Percentiles rank a stretch among this genome's conserved stretches.
These are phyloP conservation scores for Mortierella sp. DNA, from an alignment of 371 early-diverging fungal species.

Conservation along the genomic window DNA sequence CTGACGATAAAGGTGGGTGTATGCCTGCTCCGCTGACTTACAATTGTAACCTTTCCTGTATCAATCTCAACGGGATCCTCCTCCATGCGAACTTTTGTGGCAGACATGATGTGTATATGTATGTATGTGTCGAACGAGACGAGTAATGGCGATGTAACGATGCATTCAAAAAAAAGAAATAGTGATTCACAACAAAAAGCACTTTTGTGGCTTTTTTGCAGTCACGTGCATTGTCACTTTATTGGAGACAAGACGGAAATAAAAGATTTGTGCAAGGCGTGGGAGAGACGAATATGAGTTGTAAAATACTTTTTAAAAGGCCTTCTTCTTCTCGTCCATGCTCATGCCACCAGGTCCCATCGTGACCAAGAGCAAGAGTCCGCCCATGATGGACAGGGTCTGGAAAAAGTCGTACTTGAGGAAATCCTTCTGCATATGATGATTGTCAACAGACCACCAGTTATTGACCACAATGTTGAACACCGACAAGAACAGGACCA, in stretches of 20 bases:
- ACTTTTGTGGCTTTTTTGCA: too few relatives aligned
- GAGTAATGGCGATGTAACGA: not conserved
- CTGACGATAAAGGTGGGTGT: not conserved
- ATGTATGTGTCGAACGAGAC: not conserved
- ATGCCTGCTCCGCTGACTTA: constrained; percentile 35
- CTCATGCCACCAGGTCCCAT: constrained; percentile 93
- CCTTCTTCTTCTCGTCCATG: constrained; percentile 97
- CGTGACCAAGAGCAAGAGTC: constrained; percentile 91
- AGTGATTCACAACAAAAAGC: not conserved
- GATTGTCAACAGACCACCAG: constrained; percentile 94
- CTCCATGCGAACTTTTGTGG: constrained; percentile 32
- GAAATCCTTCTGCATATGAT: constrained; percentile 87
- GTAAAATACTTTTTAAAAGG: constrained; percentile 64
- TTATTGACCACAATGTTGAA: constrained; percentile 94
- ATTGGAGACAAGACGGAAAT: too few relatives aligned
- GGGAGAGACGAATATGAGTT: too few relatives aligned
- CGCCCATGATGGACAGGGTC: constrained; percentile 95
- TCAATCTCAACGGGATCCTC: constrained; percentile 47
- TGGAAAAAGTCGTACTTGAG: constrained; percentile 99
- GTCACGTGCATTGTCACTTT: too few relatives aligned
- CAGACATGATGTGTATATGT: constrained; percentile 14
- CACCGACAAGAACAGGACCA: constrained; percentile 88
- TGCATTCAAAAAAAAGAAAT: constrained; percentile 12
- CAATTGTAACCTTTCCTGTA: constrained; percentile 65
- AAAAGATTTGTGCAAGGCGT: too few relatives aligned